These are phyloP conservation scores for Penicillium riverlandense DNA, from an alignment of 495 filamentous ascomycete genomes.

Conservation along the genomic window DNA sequence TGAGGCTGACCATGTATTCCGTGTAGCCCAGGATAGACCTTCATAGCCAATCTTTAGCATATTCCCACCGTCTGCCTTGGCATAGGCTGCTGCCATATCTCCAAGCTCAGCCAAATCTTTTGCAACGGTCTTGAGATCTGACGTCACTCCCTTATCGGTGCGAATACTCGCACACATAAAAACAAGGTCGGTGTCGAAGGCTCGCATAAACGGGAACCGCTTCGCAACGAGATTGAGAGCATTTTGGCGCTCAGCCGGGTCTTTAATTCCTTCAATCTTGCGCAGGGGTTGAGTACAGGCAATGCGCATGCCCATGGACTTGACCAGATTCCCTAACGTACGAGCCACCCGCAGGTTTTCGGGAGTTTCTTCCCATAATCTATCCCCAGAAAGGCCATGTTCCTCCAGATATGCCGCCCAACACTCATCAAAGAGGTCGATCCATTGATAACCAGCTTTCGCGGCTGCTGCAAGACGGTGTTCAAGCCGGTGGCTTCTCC, in stretches of 20 bases:
- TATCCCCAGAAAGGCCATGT: slow-evolving; percentile 13
- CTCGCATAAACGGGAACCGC: slow-evolving; percentile 31
- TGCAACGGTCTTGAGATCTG: slow-evolving; percentile 22
- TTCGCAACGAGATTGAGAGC: slow-evolving; percentile 20
- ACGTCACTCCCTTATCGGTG: slow-evolving; percentile 20
- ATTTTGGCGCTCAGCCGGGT: slow-evolving; percentile 13
- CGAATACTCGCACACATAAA: slow-evolving; percentile 29
- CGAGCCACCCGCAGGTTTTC: slow-evolving; percentile 20
- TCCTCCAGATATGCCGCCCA: slow-evolving; percentile 29
- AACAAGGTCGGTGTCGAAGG: slow-evolving; percentile 27
- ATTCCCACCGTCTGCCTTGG: slow-evolving; percentile 18
- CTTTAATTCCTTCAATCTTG: slow-evolving; percentile 22
- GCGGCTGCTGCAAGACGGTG: slow-evolving; percentile 24
- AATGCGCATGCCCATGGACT: slow-evolving; percentile 22
- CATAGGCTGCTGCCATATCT: slow-evolving; percentile 22
- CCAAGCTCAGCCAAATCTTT: slow-evolving; percentile 22
- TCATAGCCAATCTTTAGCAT: slow-evolving; percentile 28
- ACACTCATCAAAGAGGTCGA: slow-evolving; percentile 33
- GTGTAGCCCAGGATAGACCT: slow-evolving; percentile 53
- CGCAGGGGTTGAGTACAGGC: slow-evolving; percentile 28
- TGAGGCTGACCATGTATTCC: slow-evolving; percentile 53
- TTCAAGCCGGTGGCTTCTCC: slow-evolving; percentile 16
- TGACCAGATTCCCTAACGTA: slow-evolving; percentile 20
- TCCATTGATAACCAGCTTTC: slow-evolving; percentile 22
- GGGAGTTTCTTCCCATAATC: slow-evolving; percentile 21